Base-by-base conservation (phyloP, 2,329 filamentous ascomycete species). In the Aaosphaeria arxii region DNA sequence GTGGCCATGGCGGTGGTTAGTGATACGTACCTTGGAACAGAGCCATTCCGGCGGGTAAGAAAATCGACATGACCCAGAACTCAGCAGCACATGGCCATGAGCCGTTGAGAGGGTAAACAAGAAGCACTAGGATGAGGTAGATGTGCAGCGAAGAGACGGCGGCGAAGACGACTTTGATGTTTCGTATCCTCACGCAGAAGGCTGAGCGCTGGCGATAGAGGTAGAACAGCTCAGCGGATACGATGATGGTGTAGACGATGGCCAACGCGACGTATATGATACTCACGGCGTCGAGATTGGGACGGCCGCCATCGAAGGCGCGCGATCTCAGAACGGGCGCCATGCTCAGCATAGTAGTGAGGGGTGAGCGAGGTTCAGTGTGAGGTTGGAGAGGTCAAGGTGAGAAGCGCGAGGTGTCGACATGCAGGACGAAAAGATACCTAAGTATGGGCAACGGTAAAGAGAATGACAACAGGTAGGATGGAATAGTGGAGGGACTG, bases 21-120 rank as follows among this genome's bases (percentile, higher is more conserved):
- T 24, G 38, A 17, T 24, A 31, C 9, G 9, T 54, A 68, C 67
- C 63, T 56, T 70, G 67, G 47, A 71, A 71, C 17, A 70, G 56
- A 4, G 67, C 67, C 63, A 71, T 70, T n/a, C 68, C 68, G 6
- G 57, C 62, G 6, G 68, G 68, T 7, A 70, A 53, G 35, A 69
- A 69, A 17, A 70, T 52, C 7, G 64, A 68, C 68, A 71, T 71
- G 42, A 70, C 59, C 66, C 65, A 70, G 47, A 66, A 71, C 44
- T 70, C 67, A n/a, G 66, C 67, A 7, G 59, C 54, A 45, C 65
- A 70, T 17, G 66, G 66, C 30, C 63, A 69, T 4, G 55, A 48
- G 6, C 67, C 67, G 35, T 69, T 69, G 55, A 59, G 59, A 9
- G 65, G 64, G 46, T 71, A 71, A n/a, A 67, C 68, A 3, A 70